Base-by-base conservation (phyloP, 495 filamentous ascomycete species). In the Penicillium lividum region DNA sequence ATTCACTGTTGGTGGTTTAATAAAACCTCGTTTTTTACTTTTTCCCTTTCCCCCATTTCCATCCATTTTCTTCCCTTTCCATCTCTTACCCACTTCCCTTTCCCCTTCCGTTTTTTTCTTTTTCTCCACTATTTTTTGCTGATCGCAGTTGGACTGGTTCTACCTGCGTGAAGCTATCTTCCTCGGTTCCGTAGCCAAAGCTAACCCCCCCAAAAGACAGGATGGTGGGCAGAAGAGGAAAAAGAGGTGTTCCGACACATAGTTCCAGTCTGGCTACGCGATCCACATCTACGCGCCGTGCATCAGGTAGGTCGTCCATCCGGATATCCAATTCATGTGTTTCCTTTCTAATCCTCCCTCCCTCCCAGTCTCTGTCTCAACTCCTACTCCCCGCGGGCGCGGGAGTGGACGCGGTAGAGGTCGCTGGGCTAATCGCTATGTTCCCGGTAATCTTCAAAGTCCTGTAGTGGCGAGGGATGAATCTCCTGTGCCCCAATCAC, bases 201-300 rank as follows among this genome's bases (percentile, higher is more conserved):
- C 25, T 34, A 29, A 31, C 28, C 13, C 29, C 47, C 13, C 31
- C 33, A 22, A 65, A 61, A 68, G 61, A 62, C 53, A 59, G 60
- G 61, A 76, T 76, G 73, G 72, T 70, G 55, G 72, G 72, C 60
- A 53, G 60, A 63, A 56, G 57, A 52, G 64, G 61, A 56, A 66
- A 52, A 25, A 40, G 66, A 59, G 60, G 59, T 50, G 57, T 58
- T 18, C 49, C 62, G 31, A 44, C 51, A 13, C 50, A 53, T 27
- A 61, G 53, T 38, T 49, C 65, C 34, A 68, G 53, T 33, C 61
- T 55, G 29, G 60, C 65, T n/a, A 68, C 65, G 51, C 62, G 65
- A 10, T 55, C 53, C 30, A 16, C 27, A 46, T 60, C 64, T n/a
- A 54, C 58, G 34, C 65, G 65, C 54, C 59, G 57, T 40, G 59